Evolutionary conservation across 2,329 filamentous ascomycete genomes (phyloP).

Genomic region (Thelonectria blattea): DNA sequence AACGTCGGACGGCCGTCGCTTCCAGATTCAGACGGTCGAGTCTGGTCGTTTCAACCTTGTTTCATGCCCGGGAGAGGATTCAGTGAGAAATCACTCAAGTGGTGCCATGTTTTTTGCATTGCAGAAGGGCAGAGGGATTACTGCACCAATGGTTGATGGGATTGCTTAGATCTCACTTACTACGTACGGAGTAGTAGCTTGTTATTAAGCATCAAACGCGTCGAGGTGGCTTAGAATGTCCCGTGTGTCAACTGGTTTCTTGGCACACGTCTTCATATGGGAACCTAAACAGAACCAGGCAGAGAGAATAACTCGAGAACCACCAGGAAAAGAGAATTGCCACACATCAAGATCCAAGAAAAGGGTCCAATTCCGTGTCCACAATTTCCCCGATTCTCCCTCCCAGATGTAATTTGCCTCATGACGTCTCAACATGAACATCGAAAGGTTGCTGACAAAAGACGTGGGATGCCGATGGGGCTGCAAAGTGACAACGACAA

Average conservation of each 20-base stretch:
- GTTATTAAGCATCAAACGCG: neutral
- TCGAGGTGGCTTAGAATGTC: constrained; percentile 9
- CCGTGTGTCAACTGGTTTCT: neutral
- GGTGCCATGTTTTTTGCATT: neutral
- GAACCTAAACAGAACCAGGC: no score
- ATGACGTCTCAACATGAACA: neutral
- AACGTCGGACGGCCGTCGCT: constrained; percentile 19
- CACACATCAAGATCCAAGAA: neutral
- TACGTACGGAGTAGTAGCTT: no score
- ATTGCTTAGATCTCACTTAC: no score
- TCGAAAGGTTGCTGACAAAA: constrained; percentile 15
- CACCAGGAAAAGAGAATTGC: neutral
- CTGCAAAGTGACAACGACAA: no score
- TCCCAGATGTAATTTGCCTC: constrained; percentile 2
- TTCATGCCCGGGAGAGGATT: constrained; percentile 1
- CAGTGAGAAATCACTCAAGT: neutral
- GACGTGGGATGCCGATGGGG: neutral
- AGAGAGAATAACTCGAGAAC: neutral
- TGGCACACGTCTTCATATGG: neutral
- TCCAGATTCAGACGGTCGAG: constrained; percentile 23
- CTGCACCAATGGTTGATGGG: neutral
- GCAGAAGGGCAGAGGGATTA: neutral
- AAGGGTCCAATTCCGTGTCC: neutral
- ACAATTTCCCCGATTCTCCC: constrained; percentile 9
- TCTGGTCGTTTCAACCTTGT: constrained; percentile 12